Evolutionary conservation across 2,329 filamentous ascomycete genomes (phyloP), one percentile per base, ranked within the genome.

Genomic region (Colletotrichum aenigma): DNA sequence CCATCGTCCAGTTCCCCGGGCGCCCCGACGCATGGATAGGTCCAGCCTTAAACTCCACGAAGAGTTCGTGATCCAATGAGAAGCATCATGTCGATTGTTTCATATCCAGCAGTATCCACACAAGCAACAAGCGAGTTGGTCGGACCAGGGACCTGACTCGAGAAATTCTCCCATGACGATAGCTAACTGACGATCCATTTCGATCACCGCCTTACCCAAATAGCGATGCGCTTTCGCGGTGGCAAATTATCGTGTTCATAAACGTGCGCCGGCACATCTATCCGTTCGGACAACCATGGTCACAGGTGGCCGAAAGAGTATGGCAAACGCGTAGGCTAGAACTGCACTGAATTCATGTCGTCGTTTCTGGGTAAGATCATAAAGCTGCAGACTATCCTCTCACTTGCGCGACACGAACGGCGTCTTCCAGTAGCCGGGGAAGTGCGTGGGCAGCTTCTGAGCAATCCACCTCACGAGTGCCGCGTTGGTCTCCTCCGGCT

Each of bases 391-490:
- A 7, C 43, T 52, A 52, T 52, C 43, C n/a, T 24, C 34, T 61
- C 52, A 68, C 9, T 6, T 15, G 5, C 28, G 55, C 18, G 71
- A 74, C 43, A 70, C 71, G 21, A 74, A 74, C 7, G 71, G 71
- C 13, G 43, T 64, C 32, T 72, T 72, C 73, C 73, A 75, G 62
- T 72, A 75, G 4, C 73, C 73, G 7, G 73, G 73, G 62, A 61
- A 75, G 15, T 75, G 62, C 7, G 62, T 43, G 13, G 73, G 73
- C 55, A 79, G n/a, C 70, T 82, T 76, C 65, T 79, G 78, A 4
- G 77, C 56, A 36, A 82, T 66, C 58, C 79, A 81, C 52, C 78
- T 76, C 4, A 74, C 65, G 10, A 83, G 38, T 0, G 79, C 80
- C 24, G 82, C 80, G 60, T 78, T 81, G 28, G 79, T 71, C 74